Conservation (phyloP, 352 stramenopile species). For the Phytopythium aichiense region DNA sequence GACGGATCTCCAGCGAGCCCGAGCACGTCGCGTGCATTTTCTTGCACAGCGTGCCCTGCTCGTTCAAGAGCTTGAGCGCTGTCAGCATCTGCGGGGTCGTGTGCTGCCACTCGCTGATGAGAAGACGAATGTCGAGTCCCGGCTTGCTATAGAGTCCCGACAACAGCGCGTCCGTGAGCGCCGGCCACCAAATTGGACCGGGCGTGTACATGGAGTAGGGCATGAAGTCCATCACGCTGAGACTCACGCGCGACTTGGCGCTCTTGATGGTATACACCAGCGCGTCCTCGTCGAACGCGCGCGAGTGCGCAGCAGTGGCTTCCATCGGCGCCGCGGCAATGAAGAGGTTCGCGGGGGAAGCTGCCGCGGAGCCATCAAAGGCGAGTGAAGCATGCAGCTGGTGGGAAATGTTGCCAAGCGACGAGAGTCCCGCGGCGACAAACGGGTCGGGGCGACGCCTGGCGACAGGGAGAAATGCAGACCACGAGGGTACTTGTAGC, state of each 20-base stretch:
- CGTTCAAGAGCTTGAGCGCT: slow-evolving; percentile 38
- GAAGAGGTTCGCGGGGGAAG: slow-evolving; percentile 36
- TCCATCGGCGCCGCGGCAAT: slow-evolving; percentile 60
- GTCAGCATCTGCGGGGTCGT: slow-evolving; percentile 51
- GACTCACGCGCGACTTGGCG: slow-evolving; percentile 41
- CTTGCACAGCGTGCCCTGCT: slow-evolving; percentile 44
- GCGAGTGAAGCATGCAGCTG: slow-evolving; percentile 32
- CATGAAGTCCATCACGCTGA: slow-evolving; percentile 84
- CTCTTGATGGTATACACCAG: slow-evolving; percentile 71
- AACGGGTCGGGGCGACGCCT: slow-evolving; percentile 47
- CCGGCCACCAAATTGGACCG: slow-evolving; percentile 60
- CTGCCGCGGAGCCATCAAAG: not conserved
- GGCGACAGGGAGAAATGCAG: slow-evolving; percentile 29
- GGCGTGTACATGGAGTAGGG: slow-evolving; percentile 68
- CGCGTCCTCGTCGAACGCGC: slow-evolving; percentile 66
- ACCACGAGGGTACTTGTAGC: slow-evolving; percentile 63
- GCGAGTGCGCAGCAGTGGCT: slow-evolving; percentile 38
- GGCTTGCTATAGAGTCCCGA: slow-evolving; percentile 48
- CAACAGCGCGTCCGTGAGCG: slow-evolving; percentile 58
- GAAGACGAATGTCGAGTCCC: slow-evolving; percentile 45
- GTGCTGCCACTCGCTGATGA: slow-evolving; percentile 81
- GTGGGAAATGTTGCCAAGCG: slow-evolving; percentile 48
- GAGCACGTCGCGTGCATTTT: slow-evolving; percentile 32
- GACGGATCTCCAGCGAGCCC: slow-evolving; percentile 58
- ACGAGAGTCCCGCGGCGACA: slow-evolving; percentile 26